Base-by-base conservation (phyloP, 345 rosid species). In the Eucalyptus marginata region DNA sequence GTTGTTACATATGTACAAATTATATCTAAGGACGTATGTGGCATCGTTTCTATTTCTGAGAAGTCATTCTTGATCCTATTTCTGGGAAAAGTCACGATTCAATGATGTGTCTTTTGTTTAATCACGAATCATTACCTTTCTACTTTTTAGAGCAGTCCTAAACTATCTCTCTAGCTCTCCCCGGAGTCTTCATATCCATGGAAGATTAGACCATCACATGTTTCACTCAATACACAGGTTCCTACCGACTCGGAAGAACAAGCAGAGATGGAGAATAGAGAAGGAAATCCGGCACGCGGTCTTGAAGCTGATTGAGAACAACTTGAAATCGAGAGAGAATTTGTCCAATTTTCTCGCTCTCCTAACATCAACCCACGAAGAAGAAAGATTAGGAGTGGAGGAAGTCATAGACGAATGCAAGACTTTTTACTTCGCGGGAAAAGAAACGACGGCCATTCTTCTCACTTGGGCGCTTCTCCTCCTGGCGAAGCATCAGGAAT, bases 381-480 rank as follows among this genome's bases (percentile, higher is more conserved):
- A 96, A 87, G 96, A 96, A 91, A 94, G 59, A 44, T 90, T 96
- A 85, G 93, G 90, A 22, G 91, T 92, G 40, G 97, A 95, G 90
- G 97, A 96, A 87, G 93, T 97, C 50, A 94, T 96, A 86, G 96
- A 96, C 49, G 98, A 97, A 89, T 95, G 98, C 94, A 95, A 97
- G 90, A 96, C 97, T 14, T 95, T 97, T 89, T 96, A 96, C 91
- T 95, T 96, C 59, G 98, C 98, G 14, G 99, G 98, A 62, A 96
- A 96, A 52, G 98, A 97, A 90, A 96, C 99, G 27, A 93, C 93
- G 5, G 99, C 93, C 54, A 92, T 93, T 86, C 94, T 94, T 44
- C 89, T 97, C 91, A 93, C 96, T 25, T 96, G 97, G 96, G 93
- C 92, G 1, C 90, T 97, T 87, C 87, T 96, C 3, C 95, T 94